phyloP scores from a whole-genome alignment of 345 rosid species.

The Theobroma cacao region DNA sequence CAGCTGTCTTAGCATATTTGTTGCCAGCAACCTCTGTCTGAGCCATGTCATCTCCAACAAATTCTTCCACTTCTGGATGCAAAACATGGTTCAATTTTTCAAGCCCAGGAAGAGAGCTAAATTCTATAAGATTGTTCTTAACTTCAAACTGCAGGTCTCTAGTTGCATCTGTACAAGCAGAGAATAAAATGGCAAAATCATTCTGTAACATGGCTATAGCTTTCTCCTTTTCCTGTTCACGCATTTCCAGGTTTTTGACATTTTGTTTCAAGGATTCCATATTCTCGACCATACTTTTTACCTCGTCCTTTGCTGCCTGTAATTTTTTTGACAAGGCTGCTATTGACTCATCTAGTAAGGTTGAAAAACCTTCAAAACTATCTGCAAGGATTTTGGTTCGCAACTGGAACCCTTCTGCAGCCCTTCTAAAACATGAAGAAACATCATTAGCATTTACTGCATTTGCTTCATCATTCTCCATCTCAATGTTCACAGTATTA shows the following conservation, averaged over 20 bases:
- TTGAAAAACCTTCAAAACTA: conserved; percentile 47
- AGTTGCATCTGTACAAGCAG: conserved; percentile 61
- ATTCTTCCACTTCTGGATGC: conserved; percentile 29
- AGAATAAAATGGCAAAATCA: conserved; percentile 42
- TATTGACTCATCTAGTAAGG: conserved; percentile 47
- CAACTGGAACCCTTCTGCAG: conserved; percentile 47
- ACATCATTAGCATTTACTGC: conserved; percentile 38
- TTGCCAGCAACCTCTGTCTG: conserved; percentile 33
- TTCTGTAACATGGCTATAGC: conserved; percentile 42
- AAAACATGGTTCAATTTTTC: conserved; percentile 28
- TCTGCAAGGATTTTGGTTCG: conserved; percentile 45
- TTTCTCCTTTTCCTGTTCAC: conserved; percentile 49
- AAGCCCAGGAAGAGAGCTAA: conserved; percentile 42
- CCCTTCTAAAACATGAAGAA: conserved; percentile 47
- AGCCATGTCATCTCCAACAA: conserved; percentile 30
- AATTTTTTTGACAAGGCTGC: conserved; percentile 45
- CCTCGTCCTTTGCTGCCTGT: conserved; percentile 39
- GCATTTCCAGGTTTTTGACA: conserved; percentile 40
- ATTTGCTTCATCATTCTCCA: conserved; percentile 32
- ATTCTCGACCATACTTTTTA: conserved; percentile 28
- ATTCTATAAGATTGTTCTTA: conserved; percentile 42
- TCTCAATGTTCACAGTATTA: conserved; percentile 29
- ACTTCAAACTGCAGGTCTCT: conserved; percentile 53
- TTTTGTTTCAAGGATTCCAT: conserved; percentile 55
- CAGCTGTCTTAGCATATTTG: conserved; percentile 37